Percentiles rank a stretch among this genome's conserved stretches.
phyloP scores from a whole-genome alignment of 495 filamentous ascomycete genomes.

The Penicillium diatomitis region DNA sequence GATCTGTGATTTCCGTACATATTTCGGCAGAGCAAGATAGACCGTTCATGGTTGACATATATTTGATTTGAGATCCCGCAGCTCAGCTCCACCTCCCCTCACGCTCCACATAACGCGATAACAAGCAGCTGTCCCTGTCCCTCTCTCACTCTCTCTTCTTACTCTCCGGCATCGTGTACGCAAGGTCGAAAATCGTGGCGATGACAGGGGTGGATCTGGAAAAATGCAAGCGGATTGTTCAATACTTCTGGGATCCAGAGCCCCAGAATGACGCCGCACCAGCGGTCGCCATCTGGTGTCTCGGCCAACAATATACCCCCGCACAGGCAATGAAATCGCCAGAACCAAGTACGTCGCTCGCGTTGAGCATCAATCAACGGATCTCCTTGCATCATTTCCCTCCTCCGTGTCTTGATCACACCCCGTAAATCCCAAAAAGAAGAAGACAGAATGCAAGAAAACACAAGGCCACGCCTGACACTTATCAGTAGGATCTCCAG shows the following conservation, averaged over 20 bases:
- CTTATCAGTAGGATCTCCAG: too few species aligned
- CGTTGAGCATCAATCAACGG: neutral
- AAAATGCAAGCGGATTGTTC: slow-evolving; percentile 72
- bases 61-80: too few species aligned
- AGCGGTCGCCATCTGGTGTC: slow-evolving; percentile 72
- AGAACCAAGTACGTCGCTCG: slow-evolving; percentile 14
- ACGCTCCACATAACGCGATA: neutral
- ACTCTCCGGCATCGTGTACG: neutral
- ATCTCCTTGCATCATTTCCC: neutral
- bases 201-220: slow-evolving; percentile 57
- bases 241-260: slow-evolving; percentile 92
- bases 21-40: too few species aligned
- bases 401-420: too few species aligned
- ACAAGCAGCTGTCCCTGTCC: neutral
- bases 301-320: slow-evolving; percentile 64
- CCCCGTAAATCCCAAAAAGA: too few species aligned
- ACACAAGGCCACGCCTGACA: too few species aligned
- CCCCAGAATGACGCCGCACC: slow-evolving; percentile 70
- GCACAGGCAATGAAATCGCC: neutral
- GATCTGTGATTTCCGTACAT: too few species aligned
- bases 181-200: slow-evolving; percentile 1
- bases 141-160: neutral
- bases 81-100: too few species aligned
- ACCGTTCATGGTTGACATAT: too few species aligned
- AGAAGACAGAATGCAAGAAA: too few species aligned